Conservation (phyloP, 495 filamentous ascomycete genomes). For the Astrocystis sublimbata region DNA sequence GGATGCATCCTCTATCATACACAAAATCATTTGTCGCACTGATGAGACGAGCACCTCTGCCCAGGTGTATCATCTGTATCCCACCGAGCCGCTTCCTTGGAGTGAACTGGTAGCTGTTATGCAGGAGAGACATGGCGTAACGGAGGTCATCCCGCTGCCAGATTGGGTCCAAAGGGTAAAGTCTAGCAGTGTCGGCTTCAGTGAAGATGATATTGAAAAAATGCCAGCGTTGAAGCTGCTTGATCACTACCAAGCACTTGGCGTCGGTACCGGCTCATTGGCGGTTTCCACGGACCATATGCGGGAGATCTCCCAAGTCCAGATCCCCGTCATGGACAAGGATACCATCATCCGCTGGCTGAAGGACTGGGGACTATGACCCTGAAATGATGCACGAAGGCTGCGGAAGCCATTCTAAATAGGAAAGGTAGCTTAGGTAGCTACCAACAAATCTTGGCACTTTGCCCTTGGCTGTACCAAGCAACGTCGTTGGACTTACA, state of each 20-base stretch:
- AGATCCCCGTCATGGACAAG: not conserved
- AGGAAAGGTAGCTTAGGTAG: too few species aligned
- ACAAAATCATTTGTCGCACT: conserved; percentile 16
- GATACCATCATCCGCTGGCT: not conserved
- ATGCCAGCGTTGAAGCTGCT: conserved; percentile 18
- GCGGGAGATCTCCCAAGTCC: not conserved
- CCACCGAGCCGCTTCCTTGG: not conserved
- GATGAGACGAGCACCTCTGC: not conserved
- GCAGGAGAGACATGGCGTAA: not conserved
- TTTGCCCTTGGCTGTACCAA: too few species aligned
- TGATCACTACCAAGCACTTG: conserved; percentile 4
- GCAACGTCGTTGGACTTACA: too few species aligned
- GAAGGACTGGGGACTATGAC: not conserved
- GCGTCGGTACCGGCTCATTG: not conserved
- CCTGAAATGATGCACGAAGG: too few species aligned
- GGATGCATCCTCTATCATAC: conserved; percentile 21
- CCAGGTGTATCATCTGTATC: conserved; percentile 18
- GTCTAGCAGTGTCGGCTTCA: not conserved
- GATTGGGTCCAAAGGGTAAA: conserved; percentile 14
- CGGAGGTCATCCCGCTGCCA: not conserved
- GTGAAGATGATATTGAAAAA: not conserved
- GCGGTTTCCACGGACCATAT: not conserved
- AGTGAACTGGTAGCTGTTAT: not conserved
- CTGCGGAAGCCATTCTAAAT: too few species aligned
- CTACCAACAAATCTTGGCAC: too few species aligned